Evolutionary conservation across 140 eudicot species (phyloP), one percentile per base, ranked within the genome.

Genomic region (Oenanthe javanica): DNA sequence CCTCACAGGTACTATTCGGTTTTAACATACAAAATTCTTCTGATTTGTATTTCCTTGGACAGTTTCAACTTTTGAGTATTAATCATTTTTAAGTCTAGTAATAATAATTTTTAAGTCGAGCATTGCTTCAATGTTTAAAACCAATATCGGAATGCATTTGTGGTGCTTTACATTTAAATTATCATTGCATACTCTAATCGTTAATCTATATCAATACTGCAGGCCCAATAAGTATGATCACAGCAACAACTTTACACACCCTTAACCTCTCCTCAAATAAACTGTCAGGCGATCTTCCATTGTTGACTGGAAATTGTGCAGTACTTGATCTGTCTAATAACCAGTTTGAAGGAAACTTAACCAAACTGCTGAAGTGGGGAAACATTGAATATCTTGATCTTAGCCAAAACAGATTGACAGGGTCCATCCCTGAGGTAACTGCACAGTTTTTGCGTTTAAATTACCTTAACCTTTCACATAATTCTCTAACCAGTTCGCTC

Each of bases 211-310:
- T 85, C 23, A 59, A 31, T 80, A 79, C 82, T 84, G 73, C 93
- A 94, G 98, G 98, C 71, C 83, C 96, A 18, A 84, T 94, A 40
- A 88, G 96, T 63, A 89, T 94, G 92, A 92, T 94, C 40, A 89
- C 94, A 59, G 87, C 97, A 48, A 84, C 93, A 50, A 89, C 96
- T 1, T 83, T 95, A 61, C 89, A 75, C 59, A 79, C 79, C 27
- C 97, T 95, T 71, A 95, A 95, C 81, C 81, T 95, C 78, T 95
- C 99, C 48, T 83, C 90, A 66, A 95, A 95, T 63, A 84, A 79
- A 57, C 92, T 95, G 64, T 89, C 96, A 10, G 97, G 97, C 14
- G 97, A 95, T 72, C 97, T 95, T 81, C 99, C 99, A 31, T 79
- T 91, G 77, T 85, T 95, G 84, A 92, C 97, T 0, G 97, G 99